Evolutionary conservation across 2,329 filamentous ascomycete species (phyloP).

Genomic region (Aspergillus terreus): DNA sequence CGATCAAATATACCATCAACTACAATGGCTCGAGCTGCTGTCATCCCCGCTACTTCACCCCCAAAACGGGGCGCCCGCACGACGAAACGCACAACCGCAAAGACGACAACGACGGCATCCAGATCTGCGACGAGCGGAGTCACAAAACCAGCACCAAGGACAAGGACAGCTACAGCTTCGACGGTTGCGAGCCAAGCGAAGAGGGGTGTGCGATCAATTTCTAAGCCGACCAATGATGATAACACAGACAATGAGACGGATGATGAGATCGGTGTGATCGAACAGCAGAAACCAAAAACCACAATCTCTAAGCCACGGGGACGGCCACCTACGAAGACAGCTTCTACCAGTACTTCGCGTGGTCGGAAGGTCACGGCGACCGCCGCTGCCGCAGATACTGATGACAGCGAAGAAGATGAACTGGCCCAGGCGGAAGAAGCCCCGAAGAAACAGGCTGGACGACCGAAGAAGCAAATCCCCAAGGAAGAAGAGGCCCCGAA

Average conservation of each 20-base stretch:
- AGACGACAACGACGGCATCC: constrained; percentile 9
- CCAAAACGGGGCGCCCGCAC: constrained; percentile 19
- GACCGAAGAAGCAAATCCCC: constrained; percentile 12
- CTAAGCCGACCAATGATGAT: constrained; percentile 1
- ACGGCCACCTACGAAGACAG: constrained; percentile 9
- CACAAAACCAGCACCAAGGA: constrained; percentile 8
- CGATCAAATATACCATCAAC: neutral
- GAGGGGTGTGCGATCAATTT: neutral
- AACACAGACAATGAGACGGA: constrained; percentile 22
- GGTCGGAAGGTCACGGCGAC: constrained; percentile 9
- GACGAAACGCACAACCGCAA: constrained; percentile 8
- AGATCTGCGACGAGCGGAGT: constrained; percentile 8
- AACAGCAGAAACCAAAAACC: constrained; percentile 5
- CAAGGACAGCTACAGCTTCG: constrained; percentile 9
- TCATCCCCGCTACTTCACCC: constrained; percentile 19
- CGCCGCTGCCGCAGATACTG: constrained; percentile 6
- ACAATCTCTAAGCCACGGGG: constrained; percentile 9
- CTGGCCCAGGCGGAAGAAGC: constrained; percentile 18
- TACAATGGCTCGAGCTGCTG: constrained; percentile 24
- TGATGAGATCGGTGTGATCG: constrained; percentile 21
- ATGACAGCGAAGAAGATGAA: constrained; percentile 20
- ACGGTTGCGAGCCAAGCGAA: constrained; percentile 11
- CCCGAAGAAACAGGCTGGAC: constrained; percentile 20
- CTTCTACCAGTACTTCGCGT: constrained; percentile 5
- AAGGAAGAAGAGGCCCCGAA: constrained; percentile 9